Conservation (phyloP, 75 land plant genomes). For the Chamaecyparis obtusa region DNA sequence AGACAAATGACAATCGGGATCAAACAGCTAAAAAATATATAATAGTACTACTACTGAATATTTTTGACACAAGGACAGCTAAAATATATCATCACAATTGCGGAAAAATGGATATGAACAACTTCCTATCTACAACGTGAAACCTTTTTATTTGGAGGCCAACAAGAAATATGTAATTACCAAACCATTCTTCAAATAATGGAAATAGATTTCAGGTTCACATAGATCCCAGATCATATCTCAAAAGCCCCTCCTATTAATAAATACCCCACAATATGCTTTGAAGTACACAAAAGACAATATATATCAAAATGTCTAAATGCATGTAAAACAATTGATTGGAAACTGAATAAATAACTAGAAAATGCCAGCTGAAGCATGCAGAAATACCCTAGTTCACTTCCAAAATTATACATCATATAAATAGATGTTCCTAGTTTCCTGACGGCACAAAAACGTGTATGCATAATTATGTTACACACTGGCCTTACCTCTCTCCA, state of each 20-base stretch:
- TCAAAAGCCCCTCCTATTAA: neutral
- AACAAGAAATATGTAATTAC: neutral
- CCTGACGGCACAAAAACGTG: neutral
- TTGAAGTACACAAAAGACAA: neutral
- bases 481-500: slow-evolving; percentile 64
- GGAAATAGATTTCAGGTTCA: neutral
- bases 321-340: neutral
- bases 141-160: neutral
- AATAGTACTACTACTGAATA: neutral
- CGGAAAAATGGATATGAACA: neutral
- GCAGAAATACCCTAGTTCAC: neutral
- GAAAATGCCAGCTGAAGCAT: neutral
- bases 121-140: neutral
- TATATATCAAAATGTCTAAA: neutral
- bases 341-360: neutral
- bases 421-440: neutral
- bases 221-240: neutral
- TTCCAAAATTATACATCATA: neutral
- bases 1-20: neutral
- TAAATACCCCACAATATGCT: neutral
- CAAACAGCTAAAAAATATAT: neutral
- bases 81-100: neutral
- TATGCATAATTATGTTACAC: neutral
- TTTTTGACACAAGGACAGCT: neutral
- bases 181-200: neutral